Conservation (phyloP, 768 basidiomycete genomes). For the Hebeloma cylindrosporum region DNA sequence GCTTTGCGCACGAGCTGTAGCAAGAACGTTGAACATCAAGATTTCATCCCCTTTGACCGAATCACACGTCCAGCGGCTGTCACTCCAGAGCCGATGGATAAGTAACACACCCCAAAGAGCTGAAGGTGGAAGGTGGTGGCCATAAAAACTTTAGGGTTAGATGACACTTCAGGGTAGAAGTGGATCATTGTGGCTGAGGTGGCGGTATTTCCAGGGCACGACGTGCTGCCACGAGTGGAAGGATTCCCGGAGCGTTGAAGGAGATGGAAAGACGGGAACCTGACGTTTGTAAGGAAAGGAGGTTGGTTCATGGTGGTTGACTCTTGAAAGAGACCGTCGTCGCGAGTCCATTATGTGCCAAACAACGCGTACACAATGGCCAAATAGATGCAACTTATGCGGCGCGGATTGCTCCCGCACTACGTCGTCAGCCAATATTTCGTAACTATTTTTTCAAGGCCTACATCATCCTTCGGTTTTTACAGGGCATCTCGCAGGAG, state of each 20-base stretch:
- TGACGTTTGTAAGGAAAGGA: conserved; percentile 10
- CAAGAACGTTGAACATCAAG: conserved; percentile 15
- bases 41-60: conserved; percentile 11
- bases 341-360: background rate
- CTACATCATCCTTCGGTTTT: no score
- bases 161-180: conserved; percentile 46
- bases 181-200: conserved; percentile 54
- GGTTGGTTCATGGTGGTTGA: conserved; percentile 20
- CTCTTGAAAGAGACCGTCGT: background rate
- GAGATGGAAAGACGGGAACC: conserved; percentile 30
- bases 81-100: conserved; percentile 16
- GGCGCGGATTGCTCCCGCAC: no score
- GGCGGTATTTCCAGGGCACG: conserved; percentile 34
- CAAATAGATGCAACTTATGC: conserved; percentile 18
- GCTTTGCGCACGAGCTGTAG: conserved; percentile 10
- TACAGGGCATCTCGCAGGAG: no score
- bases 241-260: conserved; percentile 52
- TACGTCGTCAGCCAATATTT: no score
- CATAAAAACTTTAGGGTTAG: conserved; percentile 59
- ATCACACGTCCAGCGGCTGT: conserved; percentile 9
- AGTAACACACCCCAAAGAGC: conserved; percentile 30
- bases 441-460: no score
- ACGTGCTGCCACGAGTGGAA: conserved; percentile 24
- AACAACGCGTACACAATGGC: conserved; percentile 28
- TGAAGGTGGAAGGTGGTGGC: conserved; percentile 30